Conservation (phyloP, 352 stramenopile genomes). For the Plasmopara muralis region DNA sequence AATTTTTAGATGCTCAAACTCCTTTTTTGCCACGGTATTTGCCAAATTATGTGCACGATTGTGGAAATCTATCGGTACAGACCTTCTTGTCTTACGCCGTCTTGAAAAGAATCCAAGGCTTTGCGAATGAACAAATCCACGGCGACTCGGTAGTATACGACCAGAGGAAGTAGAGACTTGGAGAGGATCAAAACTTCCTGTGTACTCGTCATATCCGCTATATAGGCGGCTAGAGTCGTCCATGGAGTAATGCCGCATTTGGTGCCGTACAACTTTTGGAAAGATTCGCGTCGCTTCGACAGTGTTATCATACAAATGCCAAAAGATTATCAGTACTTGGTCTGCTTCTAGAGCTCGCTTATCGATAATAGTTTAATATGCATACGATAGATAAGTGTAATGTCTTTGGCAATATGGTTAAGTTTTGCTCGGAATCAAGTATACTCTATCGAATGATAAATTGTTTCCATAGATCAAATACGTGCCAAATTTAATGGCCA, state of each 20-base stretch:
- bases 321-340: too few relatives aligned
- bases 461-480: too few relatives aligned
- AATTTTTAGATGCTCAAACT: background rate
- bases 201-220: constrained; percentile 62
- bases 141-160: background rate
- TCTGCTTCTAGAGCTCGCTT: too few relatives aligned
- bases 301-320: background rate
- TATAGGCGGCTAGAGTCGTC: constrained; percentile 9
- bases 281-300: constrained; percentile 20
- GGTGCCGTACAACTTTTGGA: constrained; percentile 4
- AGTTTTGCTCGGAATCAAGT: too few relatives aligned
- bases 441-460: too few relatives aligned
- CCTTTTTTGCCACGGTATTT: constrained; percentile 11
- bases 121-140: constrained; percentile 2
- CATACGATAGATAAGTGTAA: background rate
- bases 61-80: constrained; percentile 15
- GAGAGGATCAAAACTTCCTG: constrained; percentile 51
- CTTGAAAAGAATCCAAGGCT: constrained; percentile 2
- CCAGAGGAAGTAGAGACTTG: constrained; percentile 13
- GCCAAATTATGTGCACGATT: constrained; percentile 23
- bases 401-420: too few relatives aligned
- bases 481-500: too few relatives aligned
- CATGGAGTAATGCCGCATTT: constrained; percentile 21
- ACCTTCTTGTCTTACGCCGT: constrained; percentile 2
- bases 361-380: background rate